A percentile compares a stretch with the other conserved stretches of the same genome.
Conservation (phyloP, 306 rosid genomes). For the Vachellia collinsii region DNA sequence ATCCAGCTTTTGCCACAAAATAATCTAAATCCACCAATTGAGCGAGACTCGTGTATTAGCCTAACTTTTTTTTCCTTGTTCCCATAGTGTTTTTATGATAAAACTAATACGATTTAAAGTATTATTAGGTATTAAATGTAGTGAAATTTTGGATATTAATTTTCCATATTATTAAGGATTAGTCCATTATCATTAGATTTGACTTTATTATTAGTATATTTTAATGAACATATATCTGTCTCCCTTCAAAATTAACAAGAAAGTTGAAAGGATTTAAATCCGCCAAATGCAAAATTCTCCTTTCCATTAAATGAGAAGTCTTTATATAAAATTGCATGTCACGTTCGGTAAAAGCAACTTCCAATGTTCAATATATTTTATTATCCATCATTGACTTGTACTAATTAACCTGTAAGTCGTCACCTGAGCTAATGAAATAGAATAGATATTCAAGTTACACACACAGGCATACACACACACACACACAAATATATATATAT, state of each 20-base stretch:
- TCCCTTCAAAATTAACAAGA: background rate
- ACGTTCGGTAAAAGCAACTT: constrained; percentile 12
- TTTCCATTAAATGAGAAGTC: background rate
- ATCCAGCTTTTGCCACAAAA: background rate
- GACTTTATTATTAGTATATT: too few relatives aligned
- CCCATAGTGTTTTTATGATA: too few relatives aligned
- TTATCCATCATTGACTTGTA: background rate
- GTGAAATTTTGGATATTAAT: too few relatives aligned
- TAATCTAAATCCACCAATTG: background rate
- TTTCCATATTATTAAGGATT: too few relatives aligned
- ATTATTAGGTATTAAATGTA: too few relatives aligned
- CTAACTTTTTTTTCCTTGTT: too few relatives aligned
- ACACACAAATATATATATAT: too few relatives aligned
- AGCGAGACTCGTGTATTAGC: too few relatives aligned
- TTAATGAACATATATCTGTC: background rate
- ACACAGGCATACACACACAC: background rate
- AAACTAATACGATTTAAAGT: too few relatives aligned
- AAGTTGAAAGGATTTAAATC: background rate
- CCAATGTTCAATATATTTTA: constrained; percentile 2
- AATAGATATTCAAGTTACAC: background rate
- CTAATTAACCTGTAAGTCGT: background rate
- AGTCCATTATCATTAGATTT: too few relatives aligned
- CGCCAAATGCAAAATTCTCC: constrained; percentile 6
- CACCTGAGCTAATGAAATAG: background rate
- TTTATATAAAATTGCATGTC: background rate